Conservation (phyloP, 176 grass and related monocot genomes). For the Cenchrus fungigraminus region DNA sequence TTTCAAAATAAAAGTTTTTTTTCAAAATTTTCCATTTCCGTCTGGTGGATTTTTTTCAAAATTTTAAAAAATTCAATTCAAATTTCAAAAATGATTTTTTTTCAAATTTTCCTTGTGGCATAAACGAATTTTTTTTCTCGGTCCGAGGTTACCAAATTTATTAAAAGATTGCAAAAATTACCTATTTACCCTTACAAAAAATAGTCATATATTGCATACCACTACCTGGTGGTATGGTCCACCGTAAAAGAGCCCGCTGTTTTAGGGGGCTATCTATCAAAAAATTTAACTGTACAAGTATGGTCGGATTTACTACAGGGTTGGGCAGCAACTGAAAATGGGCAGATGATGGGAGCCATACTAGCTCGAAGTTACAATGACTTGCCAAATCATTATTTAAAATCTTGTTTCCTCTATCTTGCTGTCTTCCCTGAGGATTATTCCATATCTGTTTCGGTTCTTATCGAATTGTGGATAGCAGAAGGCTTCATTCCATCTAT, state of each 20-base stretch:
- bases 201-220: no score
- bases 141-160: no score
- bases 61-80: no score
- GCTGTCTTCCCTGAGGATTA: conserved; percentile 31
- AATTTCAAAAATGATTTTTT: no score
- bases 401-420: conserved; percentile 33
- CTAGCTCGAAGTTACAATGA: conserved; percentile 26
- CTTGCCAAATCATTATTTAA: conserved; percentile 26
- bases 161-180: no score
- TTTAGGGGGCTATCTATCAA: background rate
- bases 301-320: conserved; percentile 1
- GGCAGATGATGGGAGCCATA: background rate
- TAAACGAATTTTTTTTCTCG: no score
- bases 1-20: no score
- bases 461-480: conserved; percentile 21
- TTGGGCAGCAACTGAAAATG: background rate
- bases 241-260: background rate
- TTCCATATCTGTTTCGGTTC: background rate
- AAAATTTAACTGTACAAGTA: background rate
- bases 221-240: no score
- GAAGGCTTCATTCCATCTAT: conserved; percentile 29
- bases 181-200: no score
- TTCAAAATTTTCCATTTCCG: no score
- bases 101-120: no score
- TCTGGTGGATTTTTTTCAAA: no score